These are phyloP conservation scores for Lagerstroemia speciosa DNA, from an alignment of 345 rosid species.

Conservation along the genomic window DNA sequence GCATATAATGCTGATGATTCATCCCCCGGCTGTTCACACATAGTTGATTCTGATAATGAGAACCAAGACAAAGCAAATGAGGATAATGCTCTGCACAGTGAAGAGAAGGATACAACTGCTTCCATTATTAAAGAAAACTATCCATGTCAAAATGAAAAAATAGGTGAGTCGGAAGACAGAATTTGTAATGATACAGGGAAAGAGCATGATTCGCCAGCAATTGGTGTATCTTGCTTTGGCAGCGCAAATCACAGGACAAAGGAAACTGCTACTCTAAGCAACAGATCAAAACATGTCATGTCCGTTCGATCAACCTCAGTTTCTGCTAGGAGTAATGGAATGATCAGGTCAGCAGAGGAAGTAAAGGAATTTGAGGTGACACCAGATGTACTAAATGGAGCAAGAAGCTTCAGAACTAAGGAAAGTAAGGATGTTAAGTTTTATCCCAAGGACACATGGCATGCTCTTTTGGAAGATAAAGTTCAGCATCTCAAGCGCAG, in stretches of 20 bases:
- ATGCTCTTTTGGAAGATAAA: conserved; percentile 44
- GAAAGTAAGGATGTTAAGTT: conserved; percentile 47
- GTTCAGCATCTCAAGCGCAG: conserved; percentile 55
- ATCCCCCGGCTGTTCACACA: background rate
- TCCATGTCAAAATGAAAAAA: background rate
- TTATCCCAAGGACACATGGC: conserved; percentile 32
- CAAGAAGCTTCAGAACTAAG: conserved; percentile 24
- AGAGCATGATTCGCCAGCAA: conserved; percentile 13
- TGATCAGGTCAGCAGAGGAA: conserved; percentile 24
- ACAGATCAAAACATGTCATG: conserved; percentile 54
- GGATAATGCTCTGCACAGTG: conserved; percentile 2
- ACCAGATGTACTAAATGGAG: conserved; percentile 19
- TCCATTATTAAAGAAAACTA: conserved; percentile 11
- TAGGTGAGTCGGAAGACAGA: conserved; percentile 13
- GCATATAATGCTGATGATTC: background rate
- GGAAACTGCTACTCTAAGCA: conserved; percentile 28
- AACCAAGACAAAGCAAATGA: background rate
- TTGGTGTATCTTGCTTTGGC: conserved; percentile 19
- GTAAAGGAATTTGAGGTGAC: conserved; percentile 22
- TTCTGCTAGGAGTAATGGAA: conserved; percentile 32
- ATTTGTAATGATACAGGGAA: conserved; percentile 16
- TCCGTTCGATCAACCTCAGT: conserved; percentile 73
- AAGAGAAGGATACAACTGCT: conserved; percentile 13
- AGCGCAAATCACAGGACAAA: conserved; percentile 24
- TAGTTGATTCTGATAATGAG: background rate